Evolutionary conservation across 73 alveolate genomes (phyloP).

Genomic region (Strombidium stylifer): DNA sequence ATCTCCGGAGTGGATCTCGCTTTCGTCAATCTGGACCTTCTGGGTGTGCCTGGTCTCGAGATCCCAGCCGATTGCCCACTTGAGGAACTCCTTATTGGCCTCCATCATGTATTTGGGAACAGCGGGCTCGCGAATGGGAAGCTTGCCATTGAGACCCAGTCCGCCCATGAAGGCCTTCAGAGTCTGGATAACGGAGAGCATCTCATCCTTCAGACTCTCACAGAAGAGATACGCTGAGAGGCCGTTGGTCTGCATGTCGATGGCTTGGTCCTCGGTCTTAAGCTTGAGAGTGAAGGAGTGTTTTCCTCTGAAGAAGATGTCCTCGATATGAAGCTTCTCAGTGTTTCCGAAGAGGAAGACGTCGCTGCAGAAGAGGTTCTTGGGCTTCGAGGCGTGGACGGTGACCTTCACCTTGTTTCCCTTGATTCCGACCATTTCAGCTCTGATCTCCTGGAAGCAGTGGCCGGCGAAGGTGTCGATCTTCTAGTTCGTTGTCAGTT

Average conservation of each 20-base stretch:
- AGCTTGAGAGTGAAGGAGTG: conserved; percentile 60
- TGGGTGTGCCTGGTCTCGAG: conserved; percentile 70
- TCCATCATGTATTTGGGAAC: conserved; percentile 79
- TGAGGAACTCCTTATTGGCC: conserved; percentile 65
- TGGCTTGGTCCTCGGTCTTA: conserved; percentile 52
- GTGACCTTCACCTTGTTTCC: conserved; percentile 8
- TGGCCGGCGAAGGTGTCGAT: no score
- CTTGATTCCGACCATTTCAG: no score
- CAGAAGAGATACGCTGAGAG: conserved; percentile 74
- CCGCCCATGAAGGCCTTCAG: conserved; percentile 85
- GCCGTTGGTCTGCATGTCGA: conserved; percentile 59
- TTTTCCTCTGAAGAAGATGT: conserved; percentile 48
- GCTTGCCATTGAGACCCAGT: conserved; percentile 75
- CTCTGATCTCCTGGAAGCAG: no score
- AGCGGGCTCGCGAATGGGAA: conserved; percentile 68
- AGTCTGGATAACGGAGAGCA: conserved; percentile 65
- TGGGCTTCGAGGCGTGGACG: conserved; percentile 14
- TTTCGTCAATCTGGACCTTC: conserved; percentile 62
- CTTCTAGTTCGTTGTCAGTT: no score
- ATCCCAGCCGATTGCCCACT: conserved; percentile 71
- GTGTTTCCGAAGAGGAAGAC: conserved; percentile 42
- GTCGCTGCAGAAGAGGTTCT: conserved; percentile 34
- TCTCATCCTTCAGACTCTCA: conserved; percentile 59
- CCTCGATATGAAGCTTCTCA: conserved; percentile 21
- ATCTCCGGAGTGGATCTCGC: conserved; percentile 82